Evolutionary conservation across 768 basidiomycete species (phyloP).

Genomic region (Pleurotus salmoneostramineus): DNA sequence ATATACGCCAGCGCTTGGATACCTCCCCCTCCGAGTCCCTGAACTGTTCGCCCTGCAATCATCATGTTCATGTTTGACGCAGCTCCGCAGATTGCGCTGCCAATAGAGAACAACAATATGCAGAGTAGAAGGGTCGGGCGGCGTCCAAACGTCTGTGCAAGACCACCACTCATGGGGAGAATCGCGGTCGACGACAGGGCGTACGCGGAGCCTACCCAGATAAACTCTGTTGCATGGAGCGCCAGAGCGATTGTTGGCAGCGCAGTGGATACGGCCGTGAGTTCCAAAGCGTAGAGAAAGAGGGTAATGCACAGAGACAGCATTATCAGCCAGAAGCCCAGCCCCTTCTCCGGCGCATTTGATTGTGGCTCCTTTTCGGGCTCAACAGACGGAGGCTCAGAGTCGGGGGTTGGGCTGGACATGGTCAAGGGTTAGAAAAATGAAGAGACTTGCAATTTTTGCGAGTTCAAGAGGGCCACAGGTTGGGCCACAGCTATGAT

Average conservation of each 20-base stretch:
- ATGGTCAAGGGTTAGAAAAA: too few species aligned
- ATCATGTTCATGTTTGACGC: conserved; percentile 35
- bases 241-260: conserved; percentile 37
- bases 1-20: conserved; percentile 34
- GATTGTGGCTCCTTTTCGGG: too few species aligned
- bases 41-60: conserved; percentile 36
- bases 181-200: conserved; percentile 35
- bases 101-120: conserved; percentile 33
- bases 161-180: conserved; percentile 33
- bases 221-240: conserved; percentile 31
- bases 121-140: conserved; percentile 24
- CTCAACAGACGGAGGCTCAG: too few species aligned
- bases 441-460: too few species aligned
- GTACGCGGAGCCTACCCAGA: conserved; percentile 45
- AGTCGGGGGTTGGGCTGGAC: too few species aligned
- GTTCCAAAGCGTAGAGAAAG: too few species aligned
- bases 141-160: conserved; percentile 34
- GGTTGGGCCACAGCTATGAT: too few species aligned
- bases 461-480: too few species aligned
- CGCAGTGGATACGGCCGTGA: conserved; percentile 31
- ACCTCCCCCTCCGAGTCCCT: conserved; percentile 37
- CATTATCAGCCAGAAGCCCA: too few species aligned
- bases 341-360: too few species aligned
- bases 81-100: conserved; percentile 38
- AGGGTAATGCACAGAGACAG: too few species aligned